These are phyloP conservation scores for Ceratobasidium sp. DNA, from an alignment of 1,284 basidiomycete species.

Conservation along the genomic window DNA sequence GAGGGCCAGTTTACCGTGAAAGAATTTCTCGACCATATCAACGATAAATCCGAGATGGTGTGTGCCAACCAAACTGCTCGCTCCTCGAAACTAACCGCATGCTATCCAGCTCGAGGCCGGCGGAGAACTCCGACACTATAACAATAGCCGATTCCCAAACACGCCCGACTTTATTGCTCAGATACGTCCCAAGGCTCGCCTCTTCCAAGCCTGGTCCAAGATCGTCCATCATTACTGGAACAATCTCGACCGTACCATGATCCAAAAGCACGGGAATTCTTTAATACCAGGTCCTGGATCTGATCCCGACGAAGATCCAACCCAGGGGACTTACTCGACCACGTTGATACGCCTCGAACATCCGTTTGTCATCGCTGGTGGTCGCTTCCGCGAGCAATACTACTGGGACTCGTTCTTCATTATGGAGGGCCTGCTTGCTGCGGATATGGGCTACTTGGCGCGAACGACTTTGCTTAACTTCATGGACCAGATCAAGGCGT, in stretches of 20 bases:
- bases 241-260: conserved; percentile 21
- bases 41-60: neutral
- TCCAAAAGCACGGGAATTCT: neutral
- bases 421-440: conserved; percentile 76
- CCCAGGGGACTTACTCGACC: conserved; percentile 70
- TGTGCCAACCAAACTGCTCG: neutral
- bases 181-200: conserved; percentile 5
- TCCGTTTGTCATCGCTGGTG: conserved; percentile 89
- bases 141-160: conserved; percentile 8
- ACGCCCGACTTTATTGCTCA: neutral
- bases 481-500: conserved; percentile 85
- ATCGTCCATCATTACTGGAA: conserved; percentile 26
- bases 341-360: conserved; percentile 89
- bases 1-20: neutral
- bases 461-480: conserved; percentile 88
- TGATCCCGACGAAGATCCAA: conserved; percentile 55
- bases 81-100: neutral
- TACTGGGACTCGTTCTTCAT: conserved; percentile 77
- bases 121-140: neutral
- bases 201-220: conserved; percentile 4
- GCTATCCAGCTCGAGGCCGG: neutral
- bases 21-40: neutral
- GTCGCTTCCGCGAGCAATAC: conserved; percentile 73
- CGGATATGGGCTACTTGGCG: conserved; percentile 76
- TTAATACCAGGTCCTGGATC: conserved; percentile 17